Evolutionary conservation across 345 rosid species (phyloP), one percentile per base, ranked within the genome.

Genomic region (Leavenworthia alabamica): DNA sequence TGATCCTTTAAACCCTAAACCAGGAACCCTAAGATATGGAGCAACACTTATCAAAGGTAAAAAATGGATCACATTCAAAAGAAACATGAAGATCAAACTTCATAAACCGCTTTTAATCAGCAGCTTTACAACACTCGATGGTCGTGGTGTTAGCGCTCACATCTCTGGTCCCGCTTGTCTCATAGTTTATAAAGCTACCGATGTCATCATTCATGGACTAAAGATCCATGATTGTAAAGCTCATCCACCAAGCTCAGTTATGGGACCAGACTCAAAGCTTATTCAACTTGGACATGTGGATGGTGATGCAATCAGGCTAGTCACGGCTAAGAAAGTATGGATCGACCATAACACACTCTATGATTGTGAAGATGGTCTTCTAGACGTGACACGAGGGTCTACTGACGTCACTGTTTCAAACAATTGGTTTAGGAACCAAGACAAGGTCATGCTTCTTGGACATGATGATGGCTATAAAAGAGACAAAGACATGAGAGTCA

Each of bases 391-490:
- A 6, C 71, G 78, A 2, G 96, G 94, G 49, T 78, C 80, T 0
- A 85, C 82, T 0, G 66, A 72, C 17, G 62, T 83, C 15, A 87
- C 96, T 17, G 60, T 86, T 20, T 82, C 84, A 0, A 90, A 87
- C 78, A 83, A 88, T 43, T 80, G 91, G 96, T 83, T 88, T 22
- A 81, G 77, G 45, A 76, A 82, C 65, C 96, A 86, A 11, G 89
- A 88, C 73, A 88, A 90, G 77, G 96, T 88, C 39, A 86, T 88
- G 96, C 89, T 88, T 40, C 84, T 86, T 0, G 86, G 91, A 3
- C 90, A 90, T 23, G 89, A 86, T 47, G 91, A 88, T 47, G 90
- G 84, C 4, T 79, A 60, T 64, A 8, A 56, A 8, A 70, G 82
- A 29, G 89, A 88, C 67, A 77, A 56, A 71, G 73, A 77, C 53